phyloP scores from a whole-genome alignment of 495 filamentous ascomycete genomes.

The Venustampulla echinocandica region DNA sequence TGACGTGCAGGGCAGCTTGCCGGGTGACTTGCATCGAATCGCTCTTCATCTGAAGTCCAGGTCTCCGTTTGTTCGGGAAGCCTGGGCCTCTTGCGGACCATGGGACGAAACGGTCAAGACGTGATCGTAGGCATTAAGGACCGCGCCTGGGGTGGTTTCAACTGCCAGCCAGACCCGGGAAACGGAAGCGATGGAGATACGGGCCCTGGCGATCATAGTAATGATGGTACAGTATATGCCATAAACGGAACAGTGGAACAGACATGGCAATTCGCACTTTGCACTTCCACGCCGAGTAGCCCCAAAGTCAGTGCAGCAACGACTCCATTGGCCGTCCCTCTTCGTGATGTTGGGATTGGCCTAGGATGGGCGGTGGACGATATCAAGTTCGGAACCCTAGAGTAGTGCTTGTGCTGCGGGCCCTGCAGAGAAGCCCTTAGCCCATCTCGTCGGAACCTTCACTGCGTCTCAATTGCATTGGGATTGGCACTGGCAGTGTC shows the following conservation, averaged over 20 bases:
- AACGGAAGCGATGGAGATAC: background rate
- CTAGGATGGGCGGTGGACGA: too few relatives aligned
- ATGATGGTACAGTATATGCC: background rate
- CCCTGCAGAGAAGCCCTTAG: background rate
- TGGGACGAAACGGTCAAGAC: background rate
- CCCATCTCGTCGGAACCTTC: background rate
- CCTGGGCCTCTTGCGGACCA: too few relatives aligned
- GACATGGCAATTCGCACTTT: background rate
- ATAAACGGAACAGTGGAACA: conserved; percentile 1
- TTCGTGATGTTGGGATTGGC: too few relatives aligned
- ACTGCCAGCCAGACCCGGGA: background rate
- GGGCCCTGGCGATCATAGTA: background rate
- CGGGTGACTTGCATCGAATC: conserved; percentile 1
- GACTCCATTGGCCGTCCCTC: too few relatives aligned
- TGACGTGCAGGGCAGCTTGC: background rate
- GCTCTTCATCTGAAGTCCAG: background rate
- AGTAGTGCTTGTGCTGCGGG: background rate
- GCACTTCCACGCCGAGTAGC: too few relatives aligned
- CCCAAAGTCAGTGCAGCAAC: too few relatives aligned
- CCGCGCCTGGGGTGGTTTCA: background rate
- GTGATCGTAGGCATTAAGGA: background rate
- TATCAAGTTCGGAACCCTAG: too few relatives aligned
- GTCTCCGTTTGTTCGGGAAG: background rate
- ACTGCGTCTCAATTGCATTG: background rate
- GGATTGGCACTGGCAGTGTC: background rate